Conservation (phyloP, 2,329 filamentous ascomycete genomes). For the Mycosphaerella sp. region DNA sequence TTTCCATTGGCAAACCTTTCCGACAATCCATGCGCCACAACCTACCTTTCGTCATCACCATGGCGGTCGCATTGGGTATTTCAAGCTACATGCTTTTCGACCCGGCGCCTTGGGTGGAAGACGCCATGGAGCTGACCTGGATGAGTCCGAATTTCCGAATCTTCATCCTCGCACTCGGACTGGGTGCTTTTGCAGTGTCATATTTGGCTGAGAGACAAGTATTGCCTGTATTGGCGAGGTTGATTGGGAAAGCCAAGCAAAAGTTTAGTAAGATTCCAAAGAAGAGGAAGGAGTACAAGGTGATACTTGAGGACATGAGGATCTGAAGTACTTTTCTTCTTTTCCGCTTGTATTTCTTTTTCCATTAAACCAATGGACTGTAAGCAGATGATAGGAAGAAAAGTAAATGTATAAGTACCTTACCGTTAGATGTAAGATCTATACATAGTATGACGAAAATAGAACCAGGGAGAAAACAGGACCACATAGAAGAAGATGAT, state of each 20-base stretch:
- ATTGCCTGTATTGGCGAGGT: slow-evolving; percentile 62
- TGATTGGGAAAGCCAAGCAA: slow-evolving; percentile 57
- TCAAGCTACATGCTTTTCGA: slow-evolving; percentile 74
- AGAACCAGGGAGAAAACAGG: no score
- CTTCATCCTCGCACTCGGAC: slow-evolving; percentile 64
- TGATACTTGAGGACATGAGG: slow-evolving; percentile 60
- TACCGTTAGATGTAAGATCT: no score
- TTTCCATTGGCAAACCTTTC: slow-evolving; percentile 89
- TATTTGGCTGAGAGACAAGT: slow-evolving; percentile 67
- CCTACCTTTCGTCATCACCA: slow-evolving; percentile 75
- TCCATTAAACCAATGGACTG: no score
- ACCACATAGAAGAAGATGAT: no score
- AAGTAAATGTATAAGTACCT: no score
- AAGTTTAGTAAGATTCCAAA: slow-evolving; percentile 56
- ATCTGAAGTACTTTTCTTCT: slow-evolving; percentile 1
- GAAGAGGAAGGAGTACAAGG: slow-evolving; percentile 81
- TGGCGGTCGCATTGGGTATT: slow-evolving; percentile 60
- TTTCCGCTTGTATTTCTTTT: no score
- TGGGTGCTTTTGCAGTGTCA: slow-evolving; percentile 61
- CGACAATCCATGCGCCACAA: slow-evolving; percentile 74
- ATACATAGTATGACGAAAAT: no score
- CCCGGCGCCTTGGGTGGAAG: slow-evolving; percentile 61
- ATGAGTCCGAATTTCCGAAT: slow-evolving; percentile 67
- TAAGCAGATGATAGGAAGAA: no score
- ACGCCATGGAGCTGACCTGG: slow-evolving; percentile 78